Conservation (phyloP, 192 early-diverging fungal species). For the Gryganskiella cystojenkinii region DNA sequence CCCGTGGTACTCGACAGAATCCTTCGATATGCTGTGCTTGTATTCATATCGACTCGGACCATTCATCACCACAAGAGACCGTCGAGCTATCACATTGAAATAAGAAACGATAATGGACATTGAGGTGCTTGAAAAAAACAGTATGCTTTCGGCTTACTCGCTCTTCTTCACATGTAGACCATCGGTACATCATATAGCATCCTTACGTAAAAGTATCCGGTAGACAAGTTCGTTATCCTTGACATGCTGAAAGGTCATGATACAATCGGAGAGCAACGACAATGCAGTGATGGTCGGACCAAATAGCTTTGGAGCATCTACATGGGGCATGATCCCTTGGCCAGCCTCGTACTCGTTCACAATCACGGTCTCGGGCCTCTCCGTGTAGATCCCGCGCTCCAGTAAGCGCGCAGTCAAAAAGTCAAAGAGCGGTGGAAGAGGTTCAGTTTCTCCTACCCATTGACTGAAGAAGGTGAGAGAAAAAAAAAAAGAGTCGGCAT, state of each 20-base stretch:
- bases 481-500: conserved; percentile 1
- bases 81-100: conserved; percentile 52
- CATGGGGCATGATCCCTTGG: conserved; percentile 68
- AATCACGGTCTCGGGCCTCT: conserved; percentile 62
- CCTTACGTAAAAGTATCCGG: conserved; percentile 57
- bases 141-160: too few species aligned
- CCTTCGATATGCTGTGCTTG: conserved; percentile 76
- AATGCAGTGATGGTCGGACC: conserved; percentile 68
- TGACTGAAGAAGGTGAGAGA: conserved; percentile 51
- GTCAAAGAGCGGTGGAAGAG: conserved; percentile 60
- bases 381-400: conserved; percentile 46
- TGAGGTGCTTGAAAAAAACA: not conserved
- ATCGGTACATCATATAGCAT: not conserved
- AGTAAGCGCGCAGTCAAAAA: conserved; percentile 59
- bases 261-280: conserved; percentile 70
- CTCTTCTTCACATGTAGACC: too few species aligned
- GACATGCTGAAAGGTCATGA: conserved; percentile 69
- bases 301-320: conserved; percentile 69
- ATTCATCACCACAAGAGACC: conserved; percentile 69
- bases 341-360: conserved; percentile 76
- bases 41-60: conserved; percentile 66
- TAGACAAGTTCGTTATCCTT: conserved; percentile 27
- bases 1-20: conserved; percentile 55
- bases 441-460: conserved; percentile 61
- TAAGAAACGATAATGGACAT: not conserved